Base-by-base conservation (phyloP, 129 eudicot genomes). In the Chrysanthemum makinoi region DNA sequence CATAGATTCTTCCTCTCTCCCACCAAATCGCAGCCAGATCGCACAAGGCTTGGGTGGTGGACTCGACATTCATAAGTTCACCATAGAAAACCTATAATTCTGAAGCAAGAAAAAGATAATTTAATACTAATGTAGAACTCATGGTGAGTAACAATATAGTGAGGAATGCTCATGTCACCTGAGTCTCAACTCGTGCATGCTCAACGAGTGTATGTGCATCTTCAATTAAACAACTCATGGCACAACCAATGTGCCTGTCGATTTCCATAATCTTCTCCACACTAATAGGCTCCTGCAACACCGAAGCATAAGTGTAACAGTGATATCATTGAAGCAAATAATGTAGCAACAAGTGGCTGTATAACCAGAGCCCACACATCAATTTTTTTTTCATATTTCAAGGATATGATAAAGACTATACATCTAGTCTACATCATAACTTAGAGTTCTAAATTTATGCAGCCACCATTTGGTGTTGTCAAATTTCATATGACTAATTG, bases 51-150 rank as follows among this genome's bases (percentile, higher is more conserved):
- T 95, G 99, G 18, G 99, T 95, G 18, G 97, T 90, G 44, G 97
- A 95, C 80, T 95, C 99, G 65, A 95, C 99, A 14, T 96, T 95
- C 99, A 95, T 95, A 7, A 97, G 97, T 75, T 90, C 99, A 54
- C 99, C 99, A 83, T 95, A 95, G 49, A 97, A 95, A 95, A 95
- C 79, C 96, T 88, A 74, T 95, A 97, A 80, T 95, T 95, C 99
- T 95, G 63, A 39, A 57, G 26, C 49, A 50, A 66, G 13, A 59
- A 46, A 70, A 57, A 2, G 2, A 24, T n/a, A 59, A 12, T 13
- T 63, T 8, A 63, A 65, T 33, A 62, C 56, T 12, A 54, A 66
- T 11, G 47, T 7, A 22, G 28, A 46, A 69, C 15, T 30, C 6
- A 24, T 43, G 14, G 6, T 20, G 10, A 3, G 19, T 20, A 46